phyloP scores from a whole-genome alignment of 2,329 filamentous ascomycete species.

The Trichoderma citrinoviride region DNA sequence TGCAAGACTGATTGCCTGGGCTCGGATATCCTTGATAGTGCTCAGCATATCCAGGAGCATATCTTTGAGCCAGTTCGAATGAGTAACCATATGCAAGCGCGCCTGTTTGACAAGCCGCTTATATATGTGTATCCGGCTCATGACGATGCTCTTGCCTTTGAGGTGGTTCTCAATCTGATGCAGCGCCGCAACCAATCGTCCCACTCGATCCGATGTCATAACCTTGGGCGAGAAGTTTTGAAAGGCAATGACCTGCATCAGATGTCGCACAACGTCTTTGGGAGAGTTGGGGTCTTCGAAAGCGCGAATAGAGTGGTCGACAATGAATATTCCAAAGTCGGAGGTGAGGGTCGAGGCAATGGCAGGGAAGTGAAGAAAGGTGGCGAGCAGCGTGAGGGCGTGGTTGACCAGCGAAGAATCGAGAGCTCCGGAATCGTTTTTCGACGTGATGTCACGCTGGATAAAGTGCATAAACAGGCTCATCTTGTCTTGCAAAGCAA shows the following conservation, averaged over 20 bases:
- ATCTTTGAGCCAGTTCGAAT: conserved; percentile 77
- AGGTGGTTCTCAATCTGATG: conserved; percentile 70
- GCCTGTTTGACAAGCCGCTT: conserved; percentile 71
- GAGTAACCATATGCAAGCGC: conserved; percentile 65
- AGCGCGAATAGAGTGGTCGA: conserved; percentile 75
- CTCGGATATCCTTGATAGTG: conserved; percentile 70
- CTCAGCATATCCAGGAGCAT: conserved; percentile 81
- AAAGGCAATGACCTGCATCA: conserved; percentile 76
- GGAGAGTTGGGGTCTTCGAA: conserved; percentile 66
- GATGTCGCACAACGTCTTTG: conserved; percentile 74
- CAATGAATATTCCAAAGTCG: conserved; percentile 75
- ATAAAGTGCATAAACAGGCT: conserved; percentile 76
- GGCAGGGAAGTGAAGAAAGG: conserved; percentile 71
- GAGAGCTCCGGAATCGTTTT: conserved; percentile 51
- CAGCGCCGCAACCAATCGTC: conserved; percentile 67
- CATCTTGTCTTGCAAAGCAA: conserved; percentile 73
- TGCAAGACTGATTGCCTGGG: conserved; percentile 71
- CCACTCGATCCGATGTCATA: conserved; percentile 69
- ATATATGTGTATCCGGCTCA: conserved; percentile 76
- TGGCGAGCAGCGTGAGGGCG: conserved; percentile 72
- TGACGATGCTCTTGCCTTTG: conserved; percentile 76
- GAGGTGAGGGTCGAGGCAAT: conserved; percentile 68
- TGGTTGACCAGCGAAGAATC: conserved; percentile 74
- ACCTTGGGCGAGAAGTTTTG: conserved; percentile 75
- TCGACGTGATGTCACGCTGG: conserved; percentile 71